These are phyloP conservation scores for Monilinia fructicola DNA, from an alignment of 2,329 filamentous ascomycete genomes.

Conservation along the genomic window DNA sequence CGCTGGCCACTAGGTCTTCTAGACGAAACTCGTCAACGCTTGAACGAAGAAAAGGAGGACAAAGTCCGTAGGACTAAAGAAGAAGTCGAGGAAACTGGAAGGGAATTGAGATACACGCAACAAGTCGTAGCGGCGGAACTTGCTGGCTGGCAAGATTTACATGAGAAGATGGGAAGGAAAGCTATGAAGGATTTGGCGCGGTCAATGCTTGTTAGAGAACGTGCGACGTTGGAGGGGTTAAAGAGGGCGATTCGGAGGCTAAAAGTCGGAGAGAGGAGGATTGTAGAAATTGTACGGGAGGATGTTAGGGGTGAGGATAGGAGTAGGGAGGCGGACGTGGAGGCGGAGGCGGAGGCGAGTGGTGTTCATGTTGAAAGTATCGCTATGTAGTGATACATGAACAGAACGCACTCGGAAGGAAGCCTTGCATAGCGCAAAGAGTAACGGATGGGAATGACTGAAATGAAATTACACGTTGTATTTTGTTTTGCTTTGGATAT, in stretches of 20 bases:
- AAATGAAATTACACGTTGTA: conserved; percentile 2
- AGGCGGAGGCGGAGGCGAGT: conserved; percentile 7
- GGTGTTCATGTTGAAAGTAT: conserved; percentile 12
- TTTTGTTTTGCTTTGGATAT: conserved; percentile 17
- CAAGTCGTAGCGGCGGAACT: conserved; percentile 89
- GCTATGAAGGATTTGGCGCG: conserved; percentile 75
- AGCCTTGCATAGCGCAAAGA: not conserved
- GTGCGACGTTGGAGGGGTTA: conserved; percentile 76
- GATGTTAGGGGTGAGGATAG: not conserved
- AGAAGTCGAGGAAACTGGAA: conserved; percentile 72
- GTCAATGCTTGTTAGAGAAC: conserved; percentile 77
- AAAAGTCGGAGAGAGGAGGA: conserved; percentile 22
- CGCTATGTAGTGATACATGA: conserved; percentile 10
- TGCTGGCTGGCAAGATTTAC: conserved; percentile 89
- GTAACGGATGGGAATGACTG: not conserved
- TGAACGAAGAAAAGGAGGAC: conserved; percentile 81
- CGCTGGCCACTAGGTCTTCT: conserved; percentile 79
- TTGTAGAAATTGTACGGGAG: not conserved
- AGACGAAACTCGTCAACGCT: conserved; percentile 80
- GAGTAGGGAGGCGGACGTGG: not conserved
- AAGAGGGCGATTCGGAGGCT: conserved; percentile 66
- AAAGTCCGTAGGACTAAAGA: conserved; percentile 68
- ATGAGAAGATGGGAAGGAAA: conserved; percentile 72
- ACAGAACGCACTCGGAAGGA: not conserved
- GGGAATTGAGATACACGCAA: conserved; percentile 87